phyloP scores from a whole-genome alignment of 2,329 filamentous ascomycete species.

The Alternaria panax region DNA sequence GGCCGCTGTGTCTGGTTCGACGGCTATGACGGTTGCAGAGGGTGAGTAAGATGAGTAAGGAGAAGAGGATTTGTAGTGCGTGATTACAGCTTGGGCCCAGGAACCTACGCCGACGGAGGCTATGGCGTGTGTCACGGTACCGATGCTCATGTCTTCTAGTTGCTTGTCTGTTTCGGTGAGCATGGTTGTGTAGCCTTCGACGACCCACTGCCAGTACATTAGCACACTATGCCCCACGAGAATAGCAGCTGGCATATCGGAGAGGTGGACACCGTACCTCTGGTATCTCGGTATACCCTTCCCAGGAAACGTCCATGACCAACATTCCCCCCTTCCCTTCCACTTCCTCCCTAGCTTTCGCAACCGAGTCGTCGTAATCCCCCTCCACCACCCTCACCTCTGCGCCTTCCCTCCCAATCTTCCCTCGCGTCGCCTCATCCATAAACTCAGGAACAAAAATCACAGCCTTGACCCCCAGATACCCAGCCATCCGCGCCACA shows the following conservation, averaged over 20 bases:
- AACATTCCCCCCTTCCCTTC: conserved; percentile 59
- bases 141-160: conserved; percentile 51
- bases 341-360: conserved; percentile 56
- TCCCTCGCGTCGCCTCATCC: conserved; percentile 59
- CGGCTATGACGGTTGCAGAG: conserved; percentile 63
- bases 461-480: conserved; percentile 62
- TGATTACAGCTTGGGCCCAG: conserved; percentile 72
- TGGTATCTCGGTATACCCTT: conserved; percentile 71
- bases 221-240: no score
- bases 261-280: no score
- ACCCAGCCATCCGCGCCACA: conserved; percentile 70
- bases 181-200: conserved; percentile 80
- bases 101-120: conserved; percentile 76
- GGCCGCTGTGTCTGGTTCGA: conserved; percentile 73
- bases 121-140: conserved; percentile 61
- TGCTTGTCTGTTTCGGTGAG: conserved; percentile 72
- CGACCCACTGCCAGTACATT: conserved; percentile 74
- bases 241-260: no score
- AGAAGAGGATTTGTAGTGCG: conserved; percentile 66
- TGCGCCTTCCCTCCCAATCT: conserved; percentile 70
- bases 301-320: conserved; percentile 73
- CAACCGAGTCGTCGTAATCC: conserved; percentile 70
- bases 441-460: conserved; percentile 71
- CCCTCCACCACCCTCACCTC: conserved; percentile 63
- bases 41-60: no score